phyloP scores from a whole-genome alignment of 805 yeast species.

The Candida jianshihensis region DNA sequence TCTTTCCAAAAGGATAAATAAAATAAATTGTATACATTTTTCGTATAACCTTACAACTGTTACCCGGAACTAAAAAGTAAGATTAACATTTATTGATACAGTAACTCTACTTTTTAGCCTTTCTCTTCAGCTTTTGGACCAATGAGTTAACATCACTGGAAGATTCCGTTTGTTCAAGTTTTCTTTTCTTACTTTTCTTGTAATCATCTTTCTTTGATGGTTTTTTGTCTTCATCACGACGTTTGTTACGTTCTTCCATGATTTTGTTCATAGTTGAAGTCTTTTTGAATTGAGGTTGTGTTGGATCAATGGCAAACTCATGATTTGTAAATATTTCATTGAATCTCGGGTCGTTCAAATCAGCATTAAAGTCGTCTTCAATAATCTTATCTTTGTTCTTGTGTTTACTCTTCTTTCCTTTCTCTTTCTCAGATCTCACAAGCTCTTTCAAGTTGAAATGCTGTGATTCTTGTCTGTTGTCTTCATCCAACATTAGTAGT shows the following conservation, averaged over 20 bases:
- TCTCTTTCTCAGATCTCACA: constrained; percentile 63
- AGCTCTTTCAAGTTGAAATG: constrained; percentile 81
- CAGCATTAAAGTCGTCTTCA: constrained; percentile 56
- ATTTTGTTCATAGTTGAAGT: constrained; percentile 83
- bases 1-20: too few species aligned
- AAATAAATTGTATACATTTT: background rate
- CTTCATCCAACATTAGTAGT: constrained; percentile 49
- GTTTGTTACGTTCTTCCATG: constrained; percentile 64
- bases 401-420: constrained; percentile 40
- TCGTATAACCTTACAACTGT: background rate
- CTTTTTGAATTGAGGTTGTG: constrained; percentile 82
- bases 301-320: constrained; percentile 91
- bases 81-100: too few species aligned
- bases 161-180: constrained; percentile 3
- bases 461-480: constrained; percentile 30
- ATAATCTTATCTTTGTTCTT: constrained; percentile 42
- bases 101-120: constrained; percentile 14
- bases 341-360: constrained; percentile 81
- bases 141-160: constrained; percentile 11
- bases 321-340: constrained; percentile 76
- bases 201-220: background rate
- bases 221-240: constrained; percentile 23
- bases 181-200: constrained; percentile 7
- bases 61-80: too few species aligned
- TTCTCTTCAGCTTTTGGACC: constrained; percentile 14